Evolutionary conservation across 2,329 filamentous ascomycete genomes (phyloP).

Genomic region (Sclerotinia trifoliorum): DNA sequence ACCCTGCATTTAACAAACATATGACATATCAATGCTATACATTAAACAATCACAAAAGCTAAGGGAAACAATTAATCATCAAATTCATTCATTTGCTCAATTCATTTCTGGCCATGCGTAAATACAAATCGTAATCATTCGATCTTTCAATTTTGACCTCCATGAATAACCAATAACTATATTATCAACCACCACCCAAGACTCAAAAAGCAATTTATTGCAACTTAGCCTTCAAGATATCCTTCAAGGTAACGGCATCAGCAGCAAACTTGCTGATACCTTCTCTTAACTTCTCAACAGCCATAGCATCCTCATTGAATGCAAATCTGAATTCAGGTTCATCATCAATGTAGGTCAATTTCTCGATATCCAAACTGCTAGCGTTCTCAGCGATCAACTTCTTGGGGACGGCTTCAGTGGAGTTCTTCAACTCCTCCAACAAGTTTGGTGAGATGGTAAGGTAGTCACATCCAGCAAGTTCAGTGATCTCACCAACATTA

Average conservation of each 20-base stretch:
- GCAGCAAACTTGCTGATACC: slow-evolving; percentile 99
- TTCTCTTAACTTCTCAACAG: slow-evolving; percentile 97
- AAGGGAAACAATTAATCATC: background rate
- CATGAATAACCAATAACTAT: slow-evolving; percentile 6
- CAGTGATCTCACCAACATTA: slow-evolving; percentile 93
- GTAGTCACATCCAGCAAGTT: slow-evolving; percentile 98
- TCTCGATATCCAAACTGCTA: slow-evolving; percentile 69
- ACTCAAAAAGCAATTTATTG: slow-evolving; percentile 18
- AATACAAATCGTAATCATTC: background rate
- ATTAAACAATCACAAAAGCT: no score
- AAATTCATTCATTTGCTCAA: slow-evolving; percentile 14
- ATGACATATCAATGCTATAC: no score
- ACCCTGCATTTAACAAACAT: no score
- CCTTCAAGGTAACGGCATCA: slow-evolving; percentile 91
- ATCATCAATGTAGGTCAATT: slow-evolving; percentile 86
- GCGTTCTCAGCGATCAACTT: slow-evolving; percentile 80
- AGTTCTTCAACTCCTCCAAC: slow-evolving; percentile 91
- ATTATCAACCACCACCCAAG: background rate
- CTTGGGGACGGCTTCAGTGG: slow-evolving; percentile 75
- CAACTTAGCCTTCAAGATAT: slow-evolving; percentile 86
- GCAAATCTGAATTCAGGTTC: slow-evolving; percentile 94
- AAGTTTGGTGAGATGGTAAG: slow-evolving; percentile 97
- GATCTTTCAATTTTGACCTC: slow-evolving; percentile 16
- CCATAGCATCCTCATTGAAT: slow-evolving; percentile 99
- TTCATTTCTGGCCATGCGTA: background rate